Evolutionary conservation across 352 stramenopile species (phyloP), one percentile per base, ranked within the genome.

Genomic region (Pythium insidiosum): DNA sequence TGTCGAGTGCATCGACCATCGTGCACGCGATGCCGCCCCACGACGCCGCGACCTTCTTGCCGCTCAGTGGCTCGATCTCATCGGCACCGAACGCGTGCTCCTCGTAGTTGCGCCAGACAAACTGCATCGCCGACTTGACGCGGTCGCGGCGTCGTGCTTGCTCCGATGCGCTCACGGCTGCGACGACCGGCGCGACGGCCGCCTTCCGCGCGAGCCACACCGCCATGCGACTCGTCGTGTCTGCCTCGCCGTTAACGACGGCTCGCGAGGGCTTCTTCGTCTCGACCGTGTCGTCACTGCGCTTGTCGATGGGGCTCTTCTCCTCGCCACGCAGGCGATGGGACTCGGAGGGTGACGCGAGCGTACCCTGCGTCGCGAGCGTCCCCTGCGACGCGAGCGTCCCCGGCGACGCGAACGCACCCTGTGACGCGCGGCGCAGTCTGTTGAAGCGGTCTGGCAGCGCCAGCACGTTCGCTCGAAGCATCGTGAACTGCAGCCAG

Each of bases 1-100:
- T 99, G 63, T 99, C 95, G 34, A 99, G 72, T 10, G 73, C 73
- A 65, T 99, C 95, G 6, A 99, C 84, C 18, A 98, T 49, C 18
- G 88, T 97, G 19, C 90, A 79, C 1, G 84, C 84, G 33, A 97
- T 92, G 43, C 69, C 73, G 9, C 92, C 93, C 86, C 88, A 98
- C 10, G 88, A 76, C 21, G 95, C 75, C 39, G 94, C 66, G 13
- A 55, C 56, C 26, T 79, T 73, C 25, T 26, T 47, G 24, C 73
- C 71, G 18, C 66, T 75, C 35, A 87, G 58, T 0, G 95, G 95
- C 28, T 79, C 73, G 19, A 99, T 54, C 68, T 99, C 96, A 66
- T 99, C 97, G 13, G 63, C 83, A 13, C 96, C 96, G 65, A 95
- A 99, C 41, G 95, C 95, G 60, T 95, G 66, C 36, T 86, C 62